A percentile compares a stretch with the other conserved stretches of the same genome.
Conservation (phyloP, 441 rosid species). For the Melastoma candidum region DNA sequence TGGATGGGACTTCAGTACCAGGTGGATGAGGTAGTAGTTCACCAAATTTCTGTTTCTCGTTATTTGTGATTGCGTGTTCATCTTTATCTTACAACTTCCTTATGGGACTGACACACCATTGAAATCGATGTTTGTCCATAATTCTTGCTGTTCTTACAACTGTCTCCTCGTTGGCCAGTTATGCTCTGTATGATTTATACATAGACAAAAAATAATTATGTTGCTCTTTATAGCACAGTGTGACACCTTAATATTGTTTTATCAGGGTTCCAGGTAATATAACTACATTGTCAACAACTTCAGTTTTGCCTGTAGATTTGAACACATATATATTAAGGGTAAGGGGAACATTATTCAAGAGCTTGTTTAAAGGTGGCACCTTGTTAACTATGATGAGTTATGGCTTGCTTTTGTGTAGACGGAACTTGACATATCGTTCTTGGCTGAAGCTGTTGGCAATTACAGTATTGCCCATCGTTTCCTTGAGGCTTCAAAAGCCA, state of each 20-base stretch:
- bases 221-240: too few species aligned
- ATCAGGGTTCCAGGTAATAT: constrained; percentile 48
- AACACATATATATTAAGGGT: constrained; percentile 48
- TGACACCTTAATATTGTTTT: constrained; percentile 1
- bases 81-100: too few species aligned
- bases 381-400: constrained; percentile 8
- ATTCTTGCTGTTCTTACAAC: too few species aligned
- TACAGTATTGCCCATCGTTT: constrained; percentile 31
- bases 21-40: constrained; percentile 76
- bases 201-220: too few species aligned
- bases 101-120: too few species aligned
- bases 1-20: constrained; percentile 83
- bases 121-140: too few species aligned
- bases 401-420: constrained; percentile 31
- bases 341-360: constrained; percentile 2
- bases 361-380: neutral
- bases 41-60: too few species aligned
- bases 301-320: constrained; percentile 58
- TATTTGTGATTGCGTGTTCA: too few species aligned
- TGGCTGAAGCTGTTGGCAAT: constrained; percentile 49
- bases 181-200: too few species aligned
- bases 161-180: too few species aligned
- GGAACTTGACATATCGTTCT: constrained; percentile 75
- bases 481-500: constrained; percentile 41
- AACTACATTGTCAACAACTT: constrained; percentile 61